Base-by-base conservation (phyloP, 352 stramenopile genomes). In the Pythium plurisporium region DNA sequence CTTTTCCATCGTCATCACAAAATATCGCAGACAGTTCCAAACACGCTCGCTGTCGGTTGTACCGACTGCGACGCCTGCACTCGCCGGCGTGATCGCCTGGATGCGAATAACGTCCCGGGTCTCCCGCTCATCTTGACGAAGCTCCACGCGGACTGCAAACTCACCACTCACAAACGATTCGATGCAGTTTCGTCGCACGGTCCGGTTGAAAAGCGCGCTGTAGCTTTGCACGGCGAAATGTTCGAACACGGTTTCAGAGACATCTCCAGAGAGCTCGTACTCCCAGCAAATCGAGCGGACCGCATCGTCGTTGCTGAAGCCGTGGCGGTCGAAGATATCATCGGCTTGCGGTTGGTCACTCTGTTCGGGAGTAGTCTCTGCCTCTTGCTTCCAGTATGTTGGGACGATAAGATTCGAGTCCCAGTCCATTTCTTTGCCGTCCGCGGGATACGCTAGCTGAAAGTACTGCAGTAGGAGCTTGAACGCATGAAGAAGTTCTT, bases 191-290 rank as follows among this genome's bases (percentile, higher is more conserved):
- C 1, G 22, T 17, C 33, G 45, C 8, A 67, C 50, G 0, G 17
- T 58, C 1, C 52, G 45, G 3, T 48, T n/a, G 14, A 57, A 51
- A 7, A 40, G 34, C 4, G 44, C 20, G 3, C 50, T 50, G 53
- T 68, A 59, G 42, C 60, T 68, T n/a, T 60, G 40, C 15, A 68
- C 60, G 19, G 53, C 60, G 29, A 63, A 60, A 10, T 68, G 53
- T 31, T 68, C 60, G n/a, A 68, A 68, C 20, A 63, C 53, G 0
- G 53, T 63, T 22, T 68, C 60, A 0, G 51, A 59, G 4, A 68
- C 25, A 19, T 68, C 53, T 8, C 17, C 22, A 0, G 49, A 49
- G 4, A 68, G 30, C 7, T 62, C 60, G 20, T 68, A 68, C 42
- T 68, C 47, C 60, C 60, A 68, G 8, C 44, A 58, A 17, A 62